These are phyloP conservation scores for Metschnikowia amazonensis DNA, from an alignment of 805 yeast genomes.

Conservation along the genomic window DNA sequence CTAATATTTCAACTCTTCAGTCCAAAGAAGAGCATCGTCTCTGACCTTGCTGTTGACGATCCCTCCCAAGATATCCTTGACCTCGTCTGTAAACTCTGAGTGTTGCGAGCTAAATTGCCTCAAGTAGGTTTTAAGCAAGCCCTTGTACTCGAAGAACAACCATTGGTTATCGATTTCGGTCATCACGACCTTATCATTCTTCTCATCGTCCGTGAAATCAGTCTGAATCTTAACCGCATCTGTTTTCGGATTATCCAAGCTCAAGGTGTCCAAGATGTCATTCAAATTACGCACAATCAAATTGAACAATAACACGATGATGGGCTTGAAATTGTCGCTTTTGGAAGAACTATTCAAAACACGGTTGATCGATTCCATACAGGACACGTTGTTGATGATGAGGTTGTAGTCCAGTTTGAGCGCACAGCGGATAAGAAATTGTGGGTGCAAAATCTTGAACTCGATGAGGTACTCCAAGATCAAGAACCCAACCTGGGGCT, in stretches of 20 bases:
- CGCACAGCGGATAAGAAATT: slow-evolving; percentile 25
- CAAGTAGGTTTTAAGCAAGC: slow-evolving; percentile 37
- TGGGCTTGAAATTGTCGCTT: slow-evolving; percentile 18
- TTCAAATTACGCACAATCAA: slow-evolving; percentile 32
- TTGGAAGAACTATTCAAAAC: slow-evolving; percentile 25
- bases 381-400: slow-evolving; percentile 38
- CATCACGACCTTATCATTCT: slow-evolving; percentile 23
- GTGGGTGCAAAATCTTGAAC: slow-evolving; percentile 31
- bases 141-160: slow-evolving; percentile 41
- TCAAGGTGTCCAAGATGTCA: slow-evolving; percentile 18
- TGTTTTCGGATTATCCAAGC: slow-evolving; percentile 10
- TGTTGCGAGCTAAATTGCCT: slow-evolving; percentile 25
- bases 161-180: slow-evolving; percentile 34
- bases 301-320: slow-evolving; percentile 21
- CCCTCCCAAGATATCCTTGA: slow-evolving; percentile 7
- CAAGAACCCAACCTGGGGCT: slow-evolving; percentile 43
- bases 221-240: slow-evolving; percentile 24
- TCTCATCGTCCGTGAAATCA: slow-evolving; percentile 26
- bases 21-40: slow-evolving; percentile 17
- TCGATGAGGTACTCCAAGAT: slow-evolving; percentile 42
- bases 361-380: slow-evolving; percentile 42
- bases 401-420: slow-evolving; percentile 29
- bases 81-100: slow-evolving; percentile 15
- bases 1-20: slow-evolving; percentile 16
- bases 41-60: slow-evolving; percentile 17